phyloP scores from a whole-genome alignment of 2,329 filamentous ascomycete genomes.

The Pseudogymnoascus destructans region DNA sequence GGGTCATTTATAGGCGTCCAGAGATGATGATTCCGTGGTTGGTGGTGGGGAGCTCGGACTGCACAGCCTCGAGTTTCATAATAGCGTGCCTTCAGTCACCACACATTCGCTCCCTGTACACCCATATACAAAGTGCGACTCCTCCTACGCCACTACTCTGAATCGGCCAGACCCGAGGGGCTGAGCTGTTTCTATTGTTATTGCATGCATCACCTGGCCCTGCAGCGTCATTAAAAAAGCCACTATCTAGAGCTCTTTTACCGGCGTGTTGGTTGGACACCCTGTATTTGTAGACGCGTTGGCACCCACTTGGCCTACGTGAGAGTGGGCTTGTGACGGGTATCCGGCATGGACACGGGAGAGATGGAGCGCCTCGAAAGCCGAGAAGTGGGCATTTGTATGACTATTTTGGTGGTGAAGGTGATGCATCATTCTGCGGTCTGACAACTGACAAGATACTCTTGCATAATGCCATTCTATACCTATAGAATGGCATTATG shows the following conservation, averaged over 20 bases:
- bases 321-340: conserved; percentile 2
- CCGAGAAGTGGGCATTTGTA: background rate
- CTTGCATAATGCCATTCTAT: background rate
- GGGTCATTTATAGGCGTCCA: background rate
- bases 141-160: background rate
- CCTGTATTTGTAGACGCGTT: background rate
- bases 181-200: conserved; percentile 6
- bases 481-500: background rate
- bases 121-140: background rate
- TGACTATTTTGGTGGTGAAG: background rate
- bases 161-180: background rate
- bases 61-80: conserved; percentile 1
- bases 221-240: background rate
- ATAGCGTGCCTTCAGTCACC: conserved; percentile 4
- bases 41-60: conserved; percentile 2
- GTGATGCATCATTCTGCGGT: background rate
- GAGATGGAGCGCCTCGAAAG: background rate
- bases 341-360: background rate
- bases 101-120: conserved; percentile 2
- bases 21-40: background rate
- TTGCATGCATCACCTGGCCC: background rate
- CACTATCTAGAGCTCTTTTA: background rate
- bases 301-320: background rate
- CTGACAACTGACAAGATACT: background rate
- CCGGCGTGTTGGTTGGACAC: background rate